Conservation (phyloP, 164 flowering plant genomes). For the Berberis thunbergii region DNA sequence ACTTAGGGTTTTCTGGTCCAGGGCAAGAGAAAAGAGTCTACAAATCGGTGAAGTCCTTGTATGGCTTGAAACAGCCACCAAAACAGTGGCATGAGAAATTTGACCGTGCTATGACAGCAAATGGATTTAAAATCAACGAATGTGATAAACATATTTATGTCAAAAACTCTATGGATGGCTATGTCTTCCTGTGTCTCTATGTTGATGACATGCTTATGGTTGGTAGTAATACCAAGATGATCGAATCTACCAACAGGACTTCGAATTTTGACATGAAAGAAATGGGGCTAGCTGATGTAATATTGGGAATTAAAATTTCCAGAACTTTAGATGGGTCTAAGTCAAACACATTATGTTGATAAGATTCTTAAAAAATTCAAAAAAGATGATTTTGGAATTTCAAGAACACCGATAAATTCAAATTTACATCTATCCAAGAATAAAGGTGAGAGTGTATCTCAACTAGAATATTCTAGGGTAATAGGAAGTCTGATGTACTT, state of each 20-base stretch:
- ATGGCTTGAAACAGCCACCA: not conserved
- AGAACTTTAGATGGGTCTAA: not conserved
- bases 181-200: not conserved
- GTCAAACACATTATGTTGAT: not conserved
- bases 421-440: not conserved
- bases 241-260: not conserved
- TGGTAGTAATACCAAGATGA: not conserved
- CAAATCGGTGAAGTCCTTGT: not conserved
- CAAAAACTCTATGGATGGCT: not conserved
- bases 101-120: not conserved
- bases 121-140: not conserved
- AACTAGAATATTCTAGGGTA: not conserved
- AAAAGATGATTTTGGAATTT: not conserved
- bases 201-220: not conserved
- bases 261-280: not conserved
- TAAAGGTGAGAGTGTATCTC: not conserved
- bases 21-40: not conserved
- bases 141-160: not conserved
- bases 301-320: not conserved
- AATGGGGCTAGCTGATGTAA: not conserved
- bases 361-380: not conserved
- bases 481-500: not conserved
- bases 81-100: not conserved
- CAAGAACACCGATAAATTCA: not conserved
- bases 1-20: not conserved